A percentile compares a stretch with the other conserved stretches of the same genome.
These are phyloP conservation scores for Trichoderma gamsii DNA, from an alignment of 495 filamentous ascomycete genomes.

Conservation along the genomic window DNA sequence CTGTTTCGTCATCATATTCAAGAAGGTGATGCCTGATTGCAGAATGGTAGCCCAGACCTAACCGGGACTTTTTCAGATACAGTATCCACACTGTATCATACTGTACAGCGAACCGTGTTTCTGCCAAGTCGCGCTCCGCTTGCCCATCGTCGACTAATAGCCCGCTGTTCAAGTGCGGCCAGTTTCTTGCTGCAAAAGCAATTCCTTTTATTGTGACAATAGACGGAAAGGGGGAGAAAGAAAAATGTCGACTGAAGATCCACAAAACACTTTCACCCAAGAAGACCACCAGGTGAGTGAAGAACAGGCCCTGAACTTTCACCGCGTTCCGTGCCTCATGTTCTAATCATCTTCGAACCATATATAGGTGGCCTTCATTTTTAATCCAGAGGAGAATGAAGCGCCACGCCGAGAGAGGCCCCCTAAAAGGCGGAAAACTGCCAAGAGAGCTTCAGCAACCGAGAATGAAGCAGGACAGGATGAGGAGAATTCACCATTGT, in stretches of 20 bases:
- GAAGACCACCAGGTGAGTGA: conserved; percentile 31
- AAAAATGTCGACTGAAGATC: conserved; percentile 11
- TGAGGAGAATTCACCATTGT: conserved; percentile 18
- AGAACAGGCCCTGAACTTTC: not conserved
- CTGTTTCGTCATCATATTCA: too few relatives aligned
- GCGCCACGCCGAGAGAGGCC: conserved; percentile 42
- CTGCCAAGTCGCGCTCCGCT: conserved; percentile 1
- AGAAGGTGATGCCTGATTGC: not conserved
- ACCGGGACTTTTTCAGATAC: not conserved
- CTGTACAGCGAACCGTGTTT: not conserved
- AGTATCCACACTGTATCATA: not conserved
- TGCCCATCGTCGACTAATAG: not conserved
- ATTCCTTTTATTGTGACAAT: not conserved
- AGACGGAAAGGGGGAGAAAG: not conserved
- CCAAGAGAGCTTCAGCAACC: conserved; percentile 18
- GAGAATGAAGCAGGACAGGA: not conserved
- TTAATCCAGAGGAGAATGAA: conserved; percentile 43
- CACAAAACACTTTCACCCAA: conserved; percentile 21
- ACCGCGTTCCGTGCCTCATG: not conserved
- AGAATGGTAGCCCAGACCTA: not conserved
- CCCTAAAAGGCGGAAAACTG: conserved; percentile 57
- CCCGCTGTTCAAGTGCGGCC: not conserved
- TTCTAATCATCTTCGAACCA: not conserved
- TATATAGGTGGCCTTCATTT: conserved; percentile 63
- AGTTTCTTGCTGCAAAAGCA: not conserved